A percentile compares a stretch with the other conserved stretches of the same genome.
phyloP scores from a whole-genome alignment of 495 filamentous ascomycete genomes.

The Chaetomidium leptoderma region DNA sequence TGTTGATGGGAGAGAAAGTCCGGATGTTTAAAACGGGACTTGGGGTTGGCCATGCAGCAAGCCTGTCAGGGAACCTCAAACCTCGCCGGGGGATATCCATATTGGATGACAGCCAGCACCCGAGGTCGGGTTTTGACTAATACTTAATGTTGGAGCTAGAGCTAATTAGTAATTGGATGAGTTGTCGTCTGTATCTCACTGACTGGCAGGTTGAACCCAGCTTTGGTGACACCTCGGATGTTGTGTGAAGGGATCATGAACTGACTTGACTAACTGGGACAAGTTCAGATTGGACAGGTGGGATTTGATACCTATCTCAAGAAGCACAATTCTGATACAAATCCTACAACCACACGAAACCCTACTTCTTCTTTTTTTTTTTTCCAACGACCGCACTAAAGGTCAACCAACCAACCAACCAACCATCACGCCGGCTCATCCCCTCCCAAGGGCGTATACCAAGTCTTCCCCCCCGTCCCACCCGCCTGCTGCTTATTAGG shows the following conservation, averaged over 20 bases:
- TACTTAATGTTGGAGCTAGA: slow-evolving; percentile 11
- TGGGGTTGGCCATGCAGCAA: too few relatives aligned
- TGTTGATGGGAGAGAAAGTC: background rate
- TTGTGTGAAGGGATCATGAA: too few relatives aligned
- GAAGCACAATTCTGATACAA: too few relatives aligned
- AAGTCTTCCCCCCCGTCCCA: slow-evolving; percentile 13
- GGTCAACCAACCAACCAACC: background rate
- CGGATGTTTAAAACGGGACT: too few relatives aligned
- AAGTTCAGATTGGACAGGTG: too few relatives aligned
- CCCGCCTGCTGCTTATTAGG: slow-evolving; percentile 7
- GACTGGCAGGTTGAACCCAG: background rate
- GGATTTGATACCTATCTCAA: too few relatives aligned
- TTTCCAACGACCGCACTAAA: background rate
- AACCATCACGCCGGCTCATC: slow-evolving; percentile 17
- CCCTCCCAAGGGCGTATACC: slow-evolving; percentile 23
- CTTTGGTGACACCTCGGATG: background rate
- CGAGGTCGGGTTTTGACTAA: slow-evolving; percentile 5
- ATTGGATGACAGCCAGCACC: background rate
- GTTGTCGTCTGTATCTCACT: background rate
- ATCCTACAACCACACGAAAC: too few relatives aligned
- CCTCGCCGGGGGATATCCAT: background rate
- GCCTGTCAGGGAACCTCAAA: background rate
- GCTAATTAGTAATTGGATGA: slow-evolving; percentile 13
- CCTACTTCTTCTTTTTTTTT: too few relatives aligned
- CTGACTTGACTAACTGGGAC: too few relatives aligned